phyloP scores from a whole-genome alignment of 805 yeast genomes.

The Lipomyces yamanashiensis region DNA sequence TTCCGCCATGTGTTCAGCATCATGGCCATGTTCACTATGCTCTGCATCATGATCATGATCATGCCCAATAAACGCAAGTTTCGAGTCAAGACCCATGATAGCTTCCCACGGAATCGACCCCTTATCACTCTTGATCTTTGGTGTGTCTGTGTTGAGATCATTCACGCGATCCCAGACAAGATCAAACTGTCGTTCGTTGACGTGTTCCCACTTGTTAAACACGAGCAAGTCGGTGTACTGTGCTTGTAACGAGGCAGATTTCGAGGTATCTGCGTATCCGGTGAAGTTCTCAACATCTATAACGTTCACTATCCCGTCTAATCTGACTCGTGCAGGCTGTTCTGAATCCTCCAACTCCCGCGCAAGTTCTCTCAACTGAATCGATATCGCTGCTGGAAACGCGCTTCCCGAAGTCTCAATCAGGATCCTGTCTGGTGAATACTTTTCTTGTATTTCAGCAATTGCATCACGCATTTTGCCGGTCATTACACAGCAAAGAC shows the following conservation, averaged over 20 bases:
- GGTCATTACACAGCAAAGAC: conserved; percentile 37
- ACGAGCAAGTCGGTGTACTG: conserved; percentile 38
- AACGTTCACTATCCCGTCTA: conserved; percentile 37
- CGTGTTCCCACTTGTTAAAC: conserved; percentile 37
- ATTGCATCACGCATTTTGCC: conserved; percentile 38
- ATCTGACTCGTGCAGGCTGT: conserved; percentile 13
- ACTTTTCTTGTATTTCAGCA: conserved; percentile 28
- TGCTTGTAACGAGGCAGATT: conserved; percentile 36
- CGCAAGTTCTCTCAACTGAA: conserved; percentile 36
- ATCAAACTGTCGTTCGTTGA: conserved; percentile 35
- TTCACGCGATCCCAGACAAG: conserved; percentile 36
- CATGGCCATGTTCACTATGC: conserved; percentile 8
- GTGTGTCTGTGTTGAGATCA: conserved; percentile 38
- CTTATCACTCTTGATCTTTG: conserved; percentile 33
- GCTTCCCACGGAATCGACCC: conserved; percentile 35
- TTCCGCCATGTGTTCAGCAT: conserved; percentile 25
- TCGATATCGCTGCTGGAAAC: conserved; percentile 37
- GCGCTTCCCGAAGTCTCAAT: conserved; percentile 39
- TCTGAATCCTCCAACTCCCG: conserved; percentile 18
- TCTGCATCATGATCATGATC: conserved; percentile 17
- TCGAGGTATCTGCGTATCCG: conserved; percentile 38
- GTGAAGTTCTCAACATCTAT: conserved; percentile 37
- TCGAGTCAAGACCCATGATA: conserved; percentile 36
- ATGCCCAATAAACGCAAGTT: conserved; percentile 22
- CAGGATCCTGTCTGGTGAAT: conserved; percentile 34